These are phyloP conservation scores for Parathielavia appendiculata DNA, from an alignment of 495 filamentous ascomycete genomes.

Conservation along the genomic window DNA sequence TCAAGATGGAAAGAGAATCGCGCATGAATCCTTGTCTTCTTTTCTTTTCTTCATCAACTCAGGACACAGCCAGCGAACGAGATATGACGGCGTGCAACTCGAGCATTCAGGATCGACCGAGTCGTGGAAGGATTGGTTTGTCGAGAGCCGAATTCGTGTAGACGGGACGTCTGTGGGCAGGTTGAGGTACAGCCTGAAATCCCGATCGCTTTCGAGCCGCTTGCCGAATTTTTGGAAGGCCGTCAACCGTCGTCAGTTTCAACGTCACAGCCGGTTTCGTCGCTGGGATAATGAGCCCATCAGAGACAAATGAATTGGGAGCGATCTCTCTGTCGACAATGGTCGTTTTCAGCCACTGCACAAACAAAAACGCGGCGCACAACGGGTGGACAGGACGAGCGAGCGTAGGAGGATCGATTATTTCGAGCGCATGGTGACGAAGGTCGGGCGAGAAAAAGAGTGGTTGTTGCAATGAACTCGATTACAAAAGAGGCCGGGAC, in stretches of 20 bases:
- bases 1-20: constrained; percentile 4
- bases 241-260: constrained; percentile 22
- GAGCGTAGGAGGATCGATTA: neutral
- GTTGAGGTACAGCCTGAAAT: constrained; percentile 10
- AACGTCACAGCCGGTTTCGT: constrained; percentile 26
- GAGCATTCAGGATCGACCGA: constrained; percentile 24
- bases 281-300: constrained; percentile 21
- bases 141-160: neutral
- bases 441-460: neutral
- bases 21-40: constrained; percentile 29
- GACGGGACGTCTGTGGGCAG: constrained; percentile 18
- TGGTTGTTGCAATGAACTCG: neutral
- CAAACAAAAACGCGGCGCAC: constrained; percentile 8
- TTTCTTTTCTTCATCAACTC: constrained; percentile 19
- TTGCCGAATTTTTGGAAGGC: constrained; percentile 15
- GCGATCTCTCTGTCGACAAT: constrained; percentile 4
- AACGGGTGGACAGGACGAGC: constrained; percentile 1
- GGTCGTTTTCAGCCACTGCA: constrained; percentile 1
- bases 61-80: constrained; percentile 14
- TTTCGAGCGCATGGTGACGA: neutral
- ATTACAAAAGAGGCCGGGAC: neutral
- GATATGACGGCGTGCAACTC: constrained; percentile 23
- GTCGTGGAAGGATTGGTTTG: neutral
- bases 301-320: constrained; percentile 11
- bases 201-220: constrained; percentile 24